Conservation (phyloP, 2,329 filamentous ascomycete genomes). For the Aureobasidium sp. region DNA sequence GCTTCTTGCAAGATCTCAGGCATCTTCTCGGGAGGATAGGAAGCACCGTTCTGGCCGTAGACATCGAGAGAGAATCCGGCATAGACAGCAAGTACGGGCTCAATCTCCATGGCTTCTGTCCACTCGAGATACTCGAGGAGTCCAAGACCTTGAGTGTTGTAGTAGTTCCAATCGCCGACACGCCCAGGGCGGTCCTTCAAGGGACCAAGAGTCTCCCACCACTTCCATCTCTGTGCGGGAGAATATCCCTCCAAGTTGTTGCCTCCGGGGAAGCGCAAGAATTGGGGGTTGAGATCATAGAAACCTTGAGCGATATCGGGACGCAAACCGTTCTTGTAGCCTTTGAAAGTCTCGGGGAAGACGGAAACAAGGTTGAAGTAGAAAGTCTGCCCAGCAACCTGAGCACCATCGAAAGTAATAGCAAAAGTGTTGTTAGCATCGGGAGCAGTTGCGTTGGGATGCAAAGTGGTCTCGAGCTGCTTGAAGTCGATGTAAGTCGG, state of each 20-base stretch:
- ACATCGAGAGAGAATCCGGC: slow-evolving; percentile 45
- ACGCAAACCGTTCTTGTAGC: slow-evolving; percentile 45
- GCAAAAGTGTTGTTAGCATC: slow-evolving; percentile 47
- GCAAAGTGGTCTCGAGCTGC: slow-evolving; percentile 32
- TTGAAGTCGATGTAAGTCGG: slow-evolving; percentile 19
- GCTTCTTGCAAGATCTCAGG: slow-evolving; percentile 48
- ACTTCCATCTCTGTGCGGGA: slow-evolving; percentile 38
- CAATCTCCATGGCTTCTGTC: slow-evolving; percentile 48
- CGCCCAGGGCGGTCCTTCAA: slow-evolving; percentile 43
- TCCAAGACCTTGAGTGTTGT: slow-evolving; percentile 54
- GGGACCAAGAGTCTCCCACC: slow-evolving; percentile 47
- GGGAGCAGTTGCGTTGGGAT: slow-evolving; percentile 39
- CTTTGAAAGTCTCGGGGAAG: slow-evolving; percentile 50
- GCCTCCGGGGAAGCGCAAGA: slow-evolving; percentile 47
- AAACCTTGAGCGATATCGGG: slow-evolving; percentile 44
- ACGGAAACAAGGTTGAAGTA: slow-evolving; percentile 49
- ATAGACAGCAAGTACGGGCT: slow-evolving; percentile 51
- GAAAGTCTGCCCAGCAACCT: slow-evolving; percentile 34
- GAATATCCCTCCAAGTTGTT: slow-evolving; percentile 43
- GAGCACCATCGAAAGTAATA: slow-evolving; percentile 43
- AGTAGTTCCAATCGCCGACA: slow-evolving; percentile 49
- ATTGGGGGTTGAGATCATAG: slow-evolving; percentile 36
- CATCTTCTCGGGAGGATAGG: slow-evolving; percentile 30
- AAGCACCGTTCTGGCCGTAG: slow-evolving; percentile 30
- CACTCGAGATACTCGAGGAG: slow-evolving; percentile 56